These are phyloP conservation scores for Chlamydomonas eustigma DNA, from an alignment of 139 green algal genomes.

Conservation along the genomic window DNA sequence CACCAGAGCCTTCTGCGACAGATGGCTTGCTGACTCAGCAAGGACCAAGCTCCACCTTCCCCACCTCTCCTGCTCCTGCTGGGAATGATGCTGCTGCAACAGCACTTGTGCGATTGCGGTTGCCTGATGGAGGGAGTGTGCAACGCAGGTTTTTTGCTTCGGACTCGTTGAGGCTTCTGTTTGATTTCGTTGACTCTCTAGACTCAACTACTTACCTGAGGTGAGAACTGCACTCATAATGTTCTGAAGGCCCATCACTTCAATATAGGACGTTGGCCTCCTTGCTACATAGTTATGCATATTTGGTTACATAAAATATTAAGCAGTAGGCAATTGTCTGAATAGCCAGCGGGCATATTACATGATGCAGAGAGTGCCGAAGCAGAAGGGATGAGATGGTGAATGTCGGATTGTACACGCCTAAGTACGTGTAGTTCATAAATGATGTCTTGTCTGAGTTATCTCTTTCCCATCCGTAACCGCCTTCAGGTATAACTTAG, in stretches of 20 bases:
- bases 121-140: slow-evolving; percentile 64
- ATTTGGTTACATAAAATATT: background rate
- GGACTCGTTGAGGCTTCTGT: slow-evolving; percentile 29
- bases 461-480: background rate
- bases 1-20: slow-evolving; percentile 53
- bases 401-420: no score
- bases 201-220: slow-evolving; percentile 41
- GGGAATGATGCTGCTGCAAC: slow-evolving; percentile 23
- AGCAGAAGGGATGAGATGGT: background rate
- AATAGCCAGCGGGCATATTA: background rate
- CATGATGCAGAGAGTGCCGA: background rate
- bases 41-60: no score
- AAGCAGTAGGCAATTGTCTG: background rate
- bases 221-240: background rate
- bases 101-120: slow-evolving; percentile 57
- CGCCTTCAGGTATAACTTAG: slow-evolving; percentile 51
- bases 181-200: slow-evolving; percentile 70
- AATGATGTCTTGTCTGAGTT: background rate
- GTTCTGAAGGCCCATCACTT: background rate
- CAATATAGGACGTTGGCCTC: no score
- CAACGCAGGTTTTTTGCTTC: slow-evolving; percentile 57
- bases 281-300: no score
- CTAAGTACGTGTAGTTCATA: no score
- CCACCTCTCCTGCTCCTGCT: background rate
- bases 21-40: no score